Conservation (phyloP, 768 basidiomycete species). For the Amanita exitialis region DNA sequence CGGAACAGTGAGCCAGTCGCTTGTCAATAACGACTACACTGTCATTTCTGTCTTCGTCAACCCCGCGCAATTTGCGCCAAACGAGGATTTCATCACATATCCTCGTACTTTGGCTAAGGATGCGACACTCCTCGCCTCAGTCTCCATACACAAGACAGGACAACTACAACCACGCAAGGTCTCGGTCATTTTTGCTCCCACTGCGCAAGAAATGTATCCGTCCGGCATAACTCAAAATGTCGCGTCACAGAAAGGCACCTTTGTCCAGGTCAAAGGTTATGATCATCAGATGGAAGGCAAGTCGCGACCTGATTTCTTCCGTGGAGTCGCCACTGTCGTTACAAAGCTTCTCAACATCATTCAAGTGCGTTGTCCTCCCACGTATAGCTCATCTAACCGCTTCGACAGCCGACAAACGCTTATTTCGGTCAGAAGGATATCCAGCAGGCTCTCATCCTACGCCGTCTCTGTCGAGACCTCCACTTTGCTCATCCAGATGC, state of each 20-base stretch:
- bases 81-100: conserved; percentile 88
- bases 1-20: conserved; percentile 59
- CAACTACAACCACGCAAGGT: conserved; percentile 26
- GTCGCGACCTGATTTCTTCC: conserved; percentile 84
- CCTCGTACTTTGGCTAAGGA: conserved; percentile 80
- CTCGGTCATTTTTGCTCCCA: conserved; percentile 73
- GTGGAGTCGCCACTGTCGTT: conserved; percentile 91
- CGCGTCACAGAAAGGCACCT: conserved; percentile 71
- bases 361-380: conserved; percentile 59
- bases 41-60: conserved; percentile 97
- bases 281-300: conserved; percentile 89
- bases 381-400: too few relatives aligned
- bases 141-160: conserved; percentile 23
- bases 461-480: conserved; percentile 69
- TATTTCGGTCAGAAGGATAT: conserved; percentile 99
- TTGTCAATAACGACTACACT: conserved; percentile 74
- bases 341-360: conserved; percentile 92
- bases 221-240: conserved; percentile 79
- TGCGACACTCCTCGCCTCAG: conserved; percentile 45
- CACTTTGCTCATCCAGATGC: conserved; percentile 70
- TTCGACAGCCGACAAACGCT: conserved; percentile 68
- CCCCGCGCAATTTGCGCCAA: conserved; percentile 93
- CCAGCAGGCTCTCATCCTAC: conserved; percentile 85
- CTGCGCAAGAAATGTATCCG: conserved; percentile 83
- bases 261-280: conserved; percentile 87